These are phyloP conservation scores for Cardamine resedifolia DNA, from an alignment of 345 rosid genomes.

Conservation along the genomic window DNA sequence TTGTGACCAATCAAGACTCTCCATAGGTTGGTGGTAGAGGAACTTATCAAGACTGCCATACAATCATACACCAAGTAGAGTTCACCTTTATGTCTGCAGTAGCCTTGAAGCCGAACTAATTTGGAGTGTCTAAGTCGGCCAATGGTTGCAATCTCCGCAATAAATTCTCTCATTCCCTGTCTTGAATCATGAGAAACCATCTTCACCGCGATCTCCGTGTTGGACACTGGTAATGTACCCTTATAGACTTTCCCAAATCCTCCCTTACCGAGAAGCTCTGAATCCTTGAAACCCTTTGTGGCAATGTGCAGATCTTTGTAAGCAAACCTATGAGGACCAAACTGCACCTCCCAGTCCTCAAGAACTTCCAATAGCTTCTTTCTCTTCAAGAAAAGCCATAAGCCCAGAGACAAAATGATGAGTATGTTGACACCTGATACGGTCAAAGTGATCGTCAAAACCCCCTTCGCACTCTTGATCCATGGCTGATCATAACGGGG, in stretches of 20 bases:
- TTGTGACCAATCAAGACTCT: constrained; percentile 50
- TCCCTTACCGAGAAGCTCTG: constrained; percentile 39
- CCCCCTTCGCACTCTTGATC: not conserved
- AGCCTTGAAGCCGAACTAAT: constrained; percentile 10
- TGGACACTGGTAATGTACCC: constrained; percentile 14
- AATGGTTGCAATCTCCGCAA: constrained; percentile 29
- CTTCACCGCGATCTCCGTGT: constrained; percentile 12
- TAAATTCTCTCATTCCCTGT: constrained; percentile 20
- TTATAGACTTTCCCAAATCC: constrained; percentile 53
- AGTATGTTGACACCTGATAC: not conserved
- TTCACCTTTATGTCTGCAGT: constrained; percentile 13
- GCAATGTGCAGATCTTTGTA: constrained; percentile 49
- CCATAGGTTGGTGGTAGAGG: constrained; percentile 22
- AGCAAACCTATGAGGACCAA: constrained; percentile 69
- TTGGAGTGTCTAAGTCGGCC: constrained; percentile 17
- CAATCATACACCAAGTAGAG: constrained; percentile 58
- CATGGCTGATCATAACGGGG: not conserved
- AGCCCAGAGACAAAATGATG: not conserved
- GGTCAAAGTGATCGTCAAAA: not conserved
- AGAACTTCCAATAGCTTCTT: constrained; percentile 20
- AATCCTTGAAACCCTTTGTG: constrained; percentile 21
- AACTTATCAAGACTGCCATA: constrained; percentile 67
- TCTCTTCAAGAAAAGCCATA: constrained; percentile 12
- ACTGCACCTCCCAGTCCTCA: constrained; percentile 74
- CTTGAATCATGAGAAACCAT: constrained; percentile 28